phyloP scores from a whole-genome alignment of 2,329 filamentous ascomycete species.

The Trichoderma polysporum region DNA sequence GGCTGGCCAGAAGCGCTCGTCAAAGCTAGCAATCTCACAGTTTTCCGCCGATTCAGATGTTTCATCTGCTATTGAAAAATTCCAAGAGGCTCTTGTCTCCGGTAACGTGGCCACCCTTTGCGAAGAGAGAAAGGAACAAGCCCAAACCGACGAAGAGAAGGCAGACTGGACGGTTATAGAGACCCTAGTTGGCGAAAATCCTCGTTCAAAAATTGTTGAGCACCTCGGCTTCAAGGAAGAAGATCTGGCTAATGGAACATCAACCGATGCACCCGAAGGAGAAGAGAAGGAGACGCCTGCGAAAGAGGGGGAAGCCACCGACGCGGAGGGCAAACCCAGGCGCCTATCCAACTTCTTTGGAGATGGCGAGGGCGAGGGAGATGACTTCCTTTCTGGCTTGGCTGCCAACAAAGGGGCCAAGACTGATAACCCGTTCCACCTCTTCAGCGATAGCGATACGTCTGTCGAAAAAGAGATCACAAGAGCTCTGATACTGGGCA shows the following conservation, averaged over 20 bases:
- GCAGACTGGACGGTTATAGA: conserved; percentile 95
- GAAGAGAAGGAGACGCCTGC: conserved; percentile 34
- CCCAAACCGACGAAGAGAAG: conserved; percentile 86
- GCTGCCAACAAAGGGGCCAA: conserved; percentile 87
- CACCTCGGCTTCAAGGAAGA: conserved; percentile 81
- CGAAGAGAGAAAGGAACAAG: conserved; percentile 70
- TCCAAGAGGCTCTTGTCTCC: conserved; percentile 76
- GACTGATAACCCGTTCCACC: conserved; percentile 90
- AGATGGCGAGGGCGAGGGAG: conserved; percentile 66
- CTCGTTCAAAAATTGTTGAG: conserved; percentile 81
- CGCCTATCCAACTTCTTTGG: conserved; percentile 75
- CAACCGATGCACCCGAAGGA: conserved; percentile 31
- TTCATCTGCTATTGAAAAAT: conserved; percentile 78
- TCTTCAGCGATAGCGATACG: conserved; percentile 82
- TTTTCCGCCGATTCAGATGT: conserved; percentile 87
- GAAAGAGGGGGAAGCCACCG: conserved; percentile 32
- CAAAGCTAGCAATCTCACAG: conserved; percentile 79
- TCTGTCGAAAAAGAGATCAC: conserved; percentile 84
- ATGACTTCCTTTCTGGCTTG: conserved; percentile 83
- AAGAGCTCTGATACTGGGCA: conserved; percentile 80
- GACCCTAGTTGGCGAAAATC: conserved; percentile 79
- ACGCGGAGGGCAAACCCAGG: conserved; percentile 51
- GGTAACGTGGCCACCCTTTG: conserved; percentile 80
- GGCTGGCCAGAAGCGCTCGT: conserved; percentile 64
- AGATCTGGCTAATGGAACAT: conserved; percentile 52